Evolutionary conservation across 345 rosid species (phyloP).

Genomic region (Heritiera fomes): DNA sequence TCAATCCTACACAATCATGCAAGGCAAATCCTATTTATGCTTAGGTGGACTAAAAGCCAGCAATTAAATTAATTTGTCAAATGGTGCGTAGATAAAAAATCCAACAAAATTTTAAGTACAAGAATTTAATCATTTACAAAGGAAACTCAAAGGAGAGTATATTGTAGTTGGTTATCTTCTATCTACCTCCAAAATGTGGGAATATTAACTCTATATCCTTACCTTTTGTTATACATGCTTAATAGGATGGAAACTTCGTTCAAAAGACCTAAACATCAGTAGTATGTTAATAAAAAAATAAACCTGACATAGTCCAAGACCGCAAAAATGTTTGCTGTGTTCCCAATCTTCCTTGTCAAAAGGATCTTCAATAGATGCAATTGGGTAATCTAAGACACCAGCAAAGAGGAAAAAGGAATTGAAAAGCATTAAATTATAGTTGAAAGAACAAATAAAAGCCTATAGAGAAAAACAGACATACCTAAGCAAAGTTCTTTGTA

Average conservation of each 20-base stretch:
- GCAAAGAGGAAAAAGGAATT: constrained; percentile 23
- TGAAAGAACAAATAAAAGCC: constrained; percentile 18
- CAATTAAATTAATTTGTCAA: constrained; percentile 13
- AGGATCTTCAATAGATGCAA: constrained; percentile 92
- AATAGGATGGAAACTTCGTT: not conserved
- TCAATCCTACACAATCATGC: not conserved
- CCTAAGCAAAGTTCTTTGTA: constrained; percentile 84
- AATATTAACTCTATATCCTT: constrained; percentile 1
- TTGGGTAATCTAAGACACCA: constrained; percentile 65
- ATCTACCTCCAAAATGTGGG: not conserved
- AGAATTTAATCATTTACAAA: constrained; percentile 5
- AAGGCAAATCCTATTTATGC: not conserved
- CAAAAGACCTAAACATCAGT: constrained; percentile 17
- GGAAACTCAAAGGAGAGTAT: not conserved
- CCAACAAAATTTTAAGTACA: not conserved
- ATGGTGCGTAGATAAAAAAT: not conserved
- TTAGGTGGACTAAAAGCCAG: not conserved
- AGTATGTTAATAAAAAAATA: constrained; percentile 25
- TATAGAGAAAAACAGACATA: constrained; percentile 31
- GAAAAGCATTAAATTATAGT: constrained; percentile 17
- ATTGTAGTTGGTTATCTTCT: not conserved
- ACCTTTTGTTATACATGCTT: not conserved
- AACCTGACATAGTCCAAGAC: constrained; percentile 96
- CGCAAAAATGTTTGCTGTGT: constrained; percentile 63
- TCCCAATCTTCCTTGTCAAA: constrained; percentile 99